Conservation (phyloP, 495 filamentous ascomycete genomes). For the Ramalina peruviana region DNA sequence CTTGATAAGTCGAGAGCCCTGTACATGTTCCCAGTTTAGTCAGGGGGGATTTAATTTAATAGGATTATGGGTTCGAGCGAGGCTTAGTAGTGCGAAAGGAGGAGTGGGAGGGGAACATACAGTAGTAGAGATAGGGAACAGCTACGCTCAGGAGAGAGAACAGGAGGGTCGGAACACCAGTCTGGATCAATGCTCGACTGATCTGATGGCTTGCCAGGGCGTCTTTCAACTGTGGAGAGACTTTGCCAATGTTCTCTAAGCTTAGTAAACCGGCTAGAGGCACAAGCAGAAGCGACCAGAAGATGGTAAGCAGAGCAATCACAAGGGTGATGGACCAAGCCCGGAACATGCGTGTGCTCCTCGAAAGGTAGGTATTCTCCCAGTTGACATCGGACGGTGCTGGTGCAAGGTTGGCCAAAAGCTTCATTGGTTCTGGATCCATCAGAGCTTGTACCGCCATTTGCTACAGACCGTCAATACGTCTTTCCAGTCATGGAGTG, state of each 20-base stretch:
- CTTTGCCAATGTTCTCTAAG: constrained; percentile 57
- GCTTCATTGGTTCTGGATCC: constrained; percentile 69
- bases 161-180: constrained; percentile 71
- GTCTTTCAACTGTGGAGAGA: constrained; percentile 57
- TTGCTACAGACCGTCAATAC: constrained; percentile 34
- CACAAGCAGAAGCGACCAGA: constrained; percentile 82
- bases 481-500: not conserved
- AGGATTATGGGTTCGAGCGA: constrained; percentile 1
- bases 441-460: constrained; percentile 90
- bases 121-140: constrained; percentile 91
- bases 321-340: constrained; percentile 72
- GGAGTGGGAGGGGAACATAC: constrained; percentile 24
- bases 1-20: constrained; percentile 75
- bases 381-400: constrained; percentile 83
- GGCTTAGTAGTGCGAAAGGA: not conserved
- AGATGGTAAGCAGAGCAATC: constrained; percentile 66
- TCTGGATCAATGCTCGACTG: constrained; percentile 63
- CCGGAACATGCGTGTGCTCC: constrained; percentile 53
- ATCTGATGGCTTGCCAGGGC: constrained; percentile 52
- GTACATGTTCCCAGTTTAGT: not conserved
- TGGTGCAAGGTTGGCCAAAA: constrained; percentile 76
- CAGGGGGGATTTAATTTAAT: not conserved
- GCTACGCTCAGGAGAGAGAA: constrained; percentile 76
- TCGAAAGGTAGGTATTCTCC: constrained; percentile 82
- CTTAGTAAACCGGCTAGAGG: constrained; percentile 66